Evolutionary conservation across 345 rosid genomes (phyloP).

Genomic region (Adansonia digitata): DNA sequence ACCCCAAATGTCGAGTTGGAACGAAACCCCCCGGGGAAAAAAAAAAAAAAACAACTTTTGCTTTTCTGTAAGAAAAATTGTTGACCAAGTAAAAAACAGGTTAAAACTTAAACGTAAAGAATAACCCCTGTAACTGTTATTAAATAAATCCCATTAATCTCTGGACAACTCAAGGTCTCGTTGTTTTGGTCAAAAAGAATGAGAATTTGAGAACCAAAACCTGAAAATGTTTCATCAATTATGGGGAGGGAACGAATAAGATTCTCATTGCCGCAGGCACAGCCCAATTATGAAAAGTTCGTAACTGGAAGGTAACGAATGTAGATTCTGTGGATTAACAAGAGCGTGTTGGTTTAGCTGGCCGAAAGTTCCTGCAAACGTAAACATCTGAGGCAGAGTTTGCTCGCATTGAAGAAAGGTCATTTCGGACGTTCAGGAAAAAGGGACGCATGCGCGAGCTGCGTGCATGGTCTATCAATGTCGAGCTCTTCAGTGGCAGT

Average conservation of each 20-base stretch:
- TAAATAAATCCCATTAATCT: background rate
- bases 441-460: conserved; percentile 33
- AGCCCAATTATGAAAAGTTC: background rate
- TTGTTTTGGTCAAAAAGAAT: background rate
- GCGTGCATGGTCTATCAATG: conserved; percentile 35
- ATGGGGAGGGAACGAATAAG: background rate
- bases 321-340: no score
- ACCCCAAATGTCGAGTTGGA: background rate
- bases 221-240: background rate
- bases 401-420: background rate
- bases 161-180: background rate
- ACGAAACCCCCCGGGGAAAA: background rate
- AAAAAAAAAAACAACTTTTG: background rate
- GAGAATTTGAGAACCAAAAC: background rate
- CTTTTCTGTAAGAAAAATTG: background rate
- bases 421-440: no score
- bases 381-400: background rate
- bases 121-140: no score
- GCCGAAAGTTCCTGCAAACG: background rate
- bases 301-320: background rate
- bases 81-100: background rate
- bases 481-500: conserved; percentile 11
- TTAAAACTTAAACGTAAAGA: background rate
- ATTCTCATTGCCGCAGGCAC: background rate
- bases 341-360: background rate